These are phyloP conservation scores for Tinospora cordifolia DNA, from an alignment of 164 flowering plant species.

Conservation along the genomic window DNA sequence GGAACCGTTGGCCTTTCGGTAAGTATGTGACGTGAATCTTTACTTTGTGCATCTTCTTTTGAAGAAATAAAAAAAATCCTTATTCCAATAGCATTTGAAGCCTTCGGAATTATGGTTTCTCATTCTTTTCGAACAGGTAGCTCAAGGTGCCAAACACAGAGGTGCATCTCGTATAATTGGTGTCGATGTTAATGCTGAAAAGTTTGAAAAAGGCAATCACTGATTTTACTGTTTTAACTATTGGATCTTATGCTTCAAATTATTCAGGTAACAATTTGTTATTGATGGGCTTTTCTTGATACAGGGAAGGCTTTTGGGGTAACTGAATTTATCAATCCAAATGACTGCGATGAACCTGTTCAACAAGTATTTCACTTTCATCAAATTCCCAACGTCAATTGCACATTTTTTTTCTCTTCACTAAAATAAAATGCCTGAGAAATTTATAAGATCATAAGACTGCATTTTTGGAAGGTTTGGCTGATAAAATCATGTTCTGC, in stretches of 20 bases:
- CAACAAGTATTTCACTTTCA: conserved; percentile 50
- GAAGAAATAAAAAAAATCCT: no score
- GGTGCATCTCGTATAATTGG: conserved; percentile 85
- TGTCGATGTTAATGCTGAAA: conserved; percentile 69
- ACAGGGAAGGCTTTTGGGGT: conserved; percentile 87
- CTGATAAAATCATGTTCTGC: background rate
- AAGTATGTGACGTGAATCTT: conserved; percentile 26
- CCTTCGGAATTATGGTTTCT: background rate
- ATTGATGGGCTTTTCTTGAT: conserved; percentile 12
- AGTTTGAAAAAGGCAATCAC: conserved; percentile 52
- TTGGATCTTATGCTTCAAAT: background rate
- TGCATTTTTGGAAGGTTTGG: no score
- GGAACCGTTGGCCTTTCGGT: conserved; percentile 98
- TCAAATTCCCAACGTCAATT: background rate
- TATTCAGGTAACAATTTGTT: background rate
- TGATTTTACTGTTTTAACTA: background rate
- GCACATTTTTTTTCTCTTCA: background rate
- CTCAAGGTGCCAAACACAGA: conserved; percentile 80
- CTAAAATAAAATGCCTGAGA: background rate
- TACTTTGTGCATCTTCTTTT: background rate
- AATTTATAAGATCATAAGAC: no score
- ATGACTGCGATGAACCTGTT: conserved; percentile 63
- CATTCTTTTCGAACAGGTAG: conserved; percentile 44
- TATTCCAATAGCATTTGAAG: background rate
- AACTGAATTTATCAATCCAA: conserved; percentile 75